Evolutionary conservation across 495 filamentous ascomycete genomes (phyloP), one percentile per base, ranked within the genome.

Genomic region (Penicillium longicatenatum): DNA sequence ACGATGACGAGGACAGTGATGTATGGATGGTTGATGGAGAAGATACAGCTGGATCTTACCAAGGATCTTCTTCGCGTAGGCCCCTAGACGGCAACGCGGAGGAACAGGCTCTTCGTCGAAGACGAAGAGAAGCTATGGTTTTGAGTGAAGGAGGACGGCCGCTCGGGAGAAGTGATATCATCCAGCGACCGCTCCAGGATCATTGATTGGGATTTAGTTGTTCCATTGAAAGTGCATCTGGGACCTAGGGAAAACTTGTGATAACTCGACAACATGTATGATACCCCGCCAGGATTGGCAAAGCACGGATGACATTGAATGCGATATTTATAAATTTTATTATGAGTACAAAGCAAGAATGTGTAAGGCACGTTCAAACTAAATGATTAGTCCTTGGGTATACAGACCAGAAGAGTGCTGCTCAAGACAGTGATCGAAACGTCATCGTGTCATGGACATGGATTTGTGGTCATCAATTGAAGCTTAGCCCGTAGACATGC

Each of bases 111-210:
- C 64, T 82, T 51, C 65, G 81, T 10, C 67, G 80, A 42, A 71
- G 78, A 12, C 73, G 79, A 58, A 73, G 81, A 63, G 81, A 84
- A 70, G 81, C 81, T 14, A 82, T 82, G 75, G 81, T 84, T 5
- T 55, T 82, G 48, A 80, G 78, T 59, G 81, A 82, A 48, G 71
- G 75, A 43, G 79, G 73, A 43, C 73, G 70, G 41, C 79, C 81
- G 6, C 64, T 82, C 47, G 77, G 78, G 17, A 68, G 68, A 54
- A 75, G 74, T 16, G 75, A 83, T 51, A 84, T 84, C 49, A 82
- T 84, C 46, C 75, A 82, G 56, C 67, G 68, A 19, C 73, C 73
- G 16, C 49, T 75, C 9, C 57, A 63, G 35, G 60, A 54, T 50
- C 45, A 56, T 29, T 65, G 48, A 60, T 41, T 4, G 19, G 11